These are phyloP conservation scores for Barnettozyma populi DNA, from an alignment of 805 yeast species.

Conservation along the genomic window DNA sequence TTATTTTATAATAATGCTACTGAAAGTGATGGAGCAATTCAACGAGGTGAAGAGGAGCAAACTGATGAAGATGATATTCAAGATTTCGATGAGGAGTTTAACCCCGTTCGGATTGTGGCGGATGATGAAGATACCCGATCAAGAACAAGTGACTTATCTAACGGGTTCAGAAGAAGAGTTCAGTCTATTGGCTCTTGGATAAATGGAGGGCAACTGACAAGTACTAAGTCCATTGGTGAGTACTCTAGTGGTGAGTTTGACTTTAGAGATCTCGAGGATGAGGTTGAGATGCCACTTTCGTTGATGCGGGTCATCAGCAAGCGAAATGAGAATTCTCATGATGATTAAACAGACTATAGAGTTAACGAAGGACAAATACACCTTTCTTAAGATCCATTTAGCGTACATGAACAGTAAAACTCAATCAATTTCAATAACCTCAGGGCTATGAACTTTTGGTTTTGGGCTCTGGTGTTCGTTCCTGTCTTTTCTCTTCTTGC, in stretches of 20 bases:
- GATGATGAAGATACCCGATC: slow-evolving; percentile 1
- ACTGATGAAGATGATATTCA: background rate
- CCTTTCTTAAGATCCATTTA: slow-evolving; percentile 1
- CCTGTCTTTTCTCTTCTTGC: slow-evolving; percentile 62
- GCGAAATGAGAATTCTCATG: slow-evolving; percentile 8
- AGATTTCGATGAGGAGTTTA: background rate
- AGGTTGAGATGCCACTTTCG: slow-evolving; percentile 31
- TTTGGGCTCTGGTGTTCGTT: slow-evolving; percentile 49
- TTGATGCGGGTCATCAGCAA: slow-evolving; percentile 32
- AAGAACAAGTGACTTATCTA: slow-evolving; percentile 16
- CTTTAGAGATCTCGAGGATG: slow-evolving; percentile 12
- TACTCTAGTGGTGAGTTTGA: slow-evolving; percentile 3
- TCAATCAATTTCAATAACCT: slow-evolving; percentile 68
- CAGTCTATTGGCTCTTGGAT: slow-evolving; percentile 32
- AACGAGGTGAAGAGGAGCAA: background rate
- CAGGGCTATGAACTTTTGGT: slow-evolving; percentile 66
- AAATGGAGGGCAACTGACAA: slow-evolving; percentile 18
- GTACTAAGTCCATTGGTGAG: slow-evolving; percentile 25
- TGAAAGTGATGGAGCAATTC: background rate
- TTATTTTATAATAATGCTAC: slow-evolving; percentile 2
- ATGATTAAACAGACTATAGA: background rate
- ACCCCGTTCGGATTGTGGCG: slow-evolving; percentile 9
- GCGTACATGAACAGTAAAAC: slow-evolving; percentile 1
- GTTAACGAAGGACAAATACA: background rate
- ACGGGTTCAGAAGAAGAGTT: slow-evolving; percentile 30